phyloP scores from a whole-genome alignment of 441 rosid species.

The Daphne laureola region DNA sequence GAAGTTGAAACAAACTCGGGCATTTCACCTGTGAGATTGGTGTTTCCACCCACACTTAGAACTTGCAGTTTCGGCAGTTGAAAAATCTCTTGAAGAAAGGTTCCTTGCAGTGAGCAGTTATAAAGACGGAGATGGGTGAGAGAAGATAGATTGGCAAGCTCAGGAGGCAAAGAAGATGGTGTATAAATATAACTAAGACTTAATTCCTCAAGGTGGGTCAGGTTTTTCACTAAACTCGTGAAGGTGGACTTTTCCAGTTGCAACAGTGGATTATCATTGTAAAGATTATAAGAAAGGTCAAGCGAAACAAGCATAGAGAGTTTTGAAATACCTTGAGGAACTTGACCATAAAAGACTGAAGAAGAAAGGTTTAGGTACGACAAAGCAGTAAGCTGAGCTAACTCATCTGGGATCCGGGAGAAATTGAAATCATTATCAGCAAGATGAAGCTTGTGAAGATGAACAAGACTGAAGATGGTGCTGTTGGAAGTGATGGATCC shows the following conservation, averaged over 20 bases:
- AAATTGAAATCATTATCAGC: constrained; percentile 8
- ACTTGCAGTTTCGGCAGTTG: not conserved
- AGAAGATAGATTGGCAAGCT: constrained; percentile 4
- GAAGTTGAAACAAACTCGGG: not conserved
- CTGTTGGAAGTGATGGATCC: constrained; percentile 13
- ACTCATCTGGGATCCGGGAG: not conserved
- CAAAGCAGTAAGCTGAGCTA: not conserved
- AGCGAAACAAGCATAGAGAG: not conserved
- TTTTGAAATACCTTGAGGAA: constrained; percentile 6
- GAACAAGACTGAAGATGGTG: constrained; percentile 5
- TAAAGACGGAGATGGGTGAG: not conserved
- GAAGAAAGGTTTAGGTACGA: constrained; percentile 7
- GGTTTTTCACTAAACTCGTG: not conserved
- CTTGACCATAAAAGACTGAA: constrained; percentile 10
- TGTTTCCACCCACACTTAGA: not conserved
- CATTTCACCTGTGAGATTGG: not conserved
- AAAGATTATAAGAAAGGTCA: not conserved
- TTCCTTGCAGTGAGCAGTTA: not conserved
- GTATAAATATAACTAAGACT: not conserved
- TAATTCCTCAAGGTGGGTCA: not conserved
- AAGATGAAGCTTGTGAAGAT: constrained; percentile 4
- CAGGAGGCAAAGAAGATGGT: not conserved
- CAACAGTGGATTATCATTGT: too few relatives aligned
- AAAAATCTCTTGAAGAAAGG: not conserved
- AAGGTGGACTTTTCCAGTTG: not conserved